Evolutionary conservation across 78 protist species (phyloP).

Genomic region (Dictyostelium intermedium): DNA sequence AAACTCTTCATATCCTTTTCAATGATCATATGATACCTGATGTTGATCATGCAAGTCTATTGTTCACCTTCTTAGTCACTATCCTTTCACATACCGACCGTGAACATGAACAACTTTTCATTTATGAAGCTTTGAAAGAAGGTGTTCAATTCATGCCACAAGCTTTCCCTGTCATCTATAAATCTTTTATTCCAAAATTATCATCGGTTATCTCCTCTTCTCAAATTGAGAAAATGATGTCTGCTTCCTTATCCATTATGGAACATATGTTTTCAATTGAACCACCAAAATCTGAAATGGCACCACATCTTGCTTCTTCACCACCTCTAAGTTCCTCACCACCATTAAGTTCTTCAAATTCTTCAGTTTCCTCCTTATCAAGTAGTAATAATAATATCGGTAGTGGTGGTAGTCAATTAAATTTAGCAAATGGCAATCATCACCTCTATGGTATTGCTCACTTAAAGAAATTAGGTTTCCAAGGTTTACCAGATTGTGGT

Average conservation of each 20-base stretch:
- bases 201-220: conserved; percentile 37
- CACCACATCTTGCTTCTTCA: neutral
- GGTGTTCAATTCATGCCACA: conserved; percentile 76
- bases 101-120: conserved; percentile 76
- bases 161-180: conserved; percentile 73
- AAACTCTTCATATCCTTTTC: conserved; percentile 1
- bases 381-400: neutral
- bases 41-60: conserved; percentile 12
- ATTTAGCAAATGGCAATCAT: neutral
- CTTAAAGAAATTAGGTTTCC: conserved; percentile 54
- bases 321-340: neutral
- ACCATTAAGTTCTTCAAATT: neutral
- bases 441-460: neutral
- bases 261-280: conserved; percentile 64
- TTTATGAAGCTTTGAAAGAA: conserved; percentile 61
- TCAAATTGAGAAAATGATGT: conserved; percentile 74
- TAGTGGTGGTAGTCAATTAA: neutral
- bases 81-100: conserved; percentile 61
- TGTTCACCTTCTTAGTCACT: conserved; percentile 53
- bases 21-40: conserved; percentile 72
- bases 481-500: conserved; percentile 70
- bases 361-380: neutral
- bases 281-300: neutral
- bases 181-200: conserved; percentile 53
- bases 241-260: conserved; percentile 47